phyloP scores from a whole-genome alignment of 1,284 basidiomycete genomes.

The Phellopilus nigrolimitatus region DNA sequence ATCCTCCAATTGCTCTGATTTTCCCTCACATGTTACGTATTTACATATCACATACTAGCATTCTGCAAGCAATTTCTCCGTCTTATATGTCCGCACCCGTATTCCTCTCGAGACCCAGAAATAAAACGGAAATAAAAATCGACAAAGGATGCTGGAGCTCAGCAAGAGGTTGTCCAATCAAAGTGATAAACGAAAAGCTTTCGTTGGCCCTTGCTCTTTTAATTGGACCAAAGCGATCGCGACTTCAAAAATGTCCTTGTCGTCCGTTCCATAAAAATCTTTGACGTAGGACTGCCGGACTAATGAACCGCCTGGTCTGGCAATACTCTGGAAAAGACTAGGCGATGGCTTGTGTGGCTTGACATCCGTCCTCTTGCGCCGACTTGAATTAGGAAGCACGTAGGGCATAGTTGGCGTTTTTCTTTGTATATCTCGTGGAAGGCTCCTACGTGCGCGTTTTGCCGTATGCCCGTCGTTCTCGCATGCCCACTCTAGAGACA shows the following conservation, averaged over 20 bases:
- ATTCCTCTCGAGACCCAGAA: not conserved
- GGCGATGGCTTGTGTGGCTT: conserved; percentile 14
- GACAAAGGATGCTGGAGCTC: no score
- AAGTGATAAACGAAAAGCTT: not conserved
- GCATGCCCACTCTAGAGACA: conserved; percentile 46
- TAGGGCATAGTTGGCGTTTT: not conserved
- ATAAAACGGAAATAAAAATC: not conserved
- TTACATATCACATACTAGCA: not conserved
- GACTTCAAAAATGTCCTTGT: conserved; percentile 15
- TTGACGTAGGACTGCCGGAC: not conserved
- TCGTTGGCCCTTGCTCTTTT: not conserved
- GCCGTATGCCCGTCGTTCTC: conserved; percentile 29
- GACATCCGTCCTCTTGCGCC: conserved; percentile 12
- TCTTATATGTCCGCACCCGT: not conserved
- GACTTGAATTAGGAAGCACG: not conserved
- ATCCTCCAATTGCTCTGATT: conserved; percentile 13
- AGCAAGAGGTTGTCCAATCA: conserved; percentile 2
- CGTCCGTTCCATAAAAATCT: not conserved
- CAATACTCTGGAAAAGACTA: not conserved
- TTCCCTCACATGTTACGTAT: conserved; percentile 14
- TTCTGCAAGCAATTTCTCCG: not conserved
- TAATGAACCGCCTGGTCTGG: not conserved
- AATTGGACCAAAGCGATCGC: conserved; percentile 13
- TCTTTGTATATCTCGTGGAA: not conserved
- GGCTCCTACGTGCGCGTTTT: conserved; percentile 22